These are phyloP conservation scores for Sporothrix dimorphospora DNA, from an alignment of 2,329 filamentous ascomycete species.

Conservation along the genomic window DNA sequence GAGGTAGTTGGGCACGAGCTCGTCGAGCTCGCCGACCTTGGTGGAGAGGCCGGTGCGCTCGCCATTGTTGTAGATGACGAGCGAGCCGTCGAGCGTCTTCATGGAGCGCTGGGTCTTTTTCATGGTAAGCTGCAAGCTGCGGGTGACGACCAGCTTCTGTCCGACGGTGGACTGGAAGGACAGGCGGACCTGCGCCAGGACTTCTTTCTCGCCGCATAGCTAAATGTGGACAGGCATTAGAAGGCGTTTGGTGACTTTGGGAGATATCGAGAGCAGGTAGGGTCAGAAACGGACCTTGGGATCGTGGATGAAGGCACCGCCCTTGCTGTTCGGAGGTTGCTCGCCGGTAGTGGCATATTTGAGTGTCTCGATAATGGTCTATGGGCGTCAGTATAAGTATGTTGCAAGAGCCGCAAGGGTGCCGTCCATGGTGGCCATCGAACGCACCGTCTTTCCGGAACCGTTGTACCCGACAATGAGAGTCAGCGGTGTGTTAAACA, in stretches of 20 bases:
- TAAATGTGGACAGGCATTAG: constrained; percentile 37
- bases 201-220: constrained; percentile 83
- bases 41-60: constrained; percentile 80
- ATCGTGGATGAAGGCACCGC: constrained; percentile 94
- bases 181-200: constrained; percentile 88
- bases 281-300: constrained; percentile 66
- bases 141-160: constrained; percentile 77
- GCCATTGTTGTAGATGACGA: constrained; percentile 76
- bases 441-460: constrained; percentile 77
- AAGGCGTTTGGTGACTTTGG: neutral
- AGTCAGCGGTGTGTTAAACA: constrained; percentile 88
- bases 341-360: constrained; percentile 97
- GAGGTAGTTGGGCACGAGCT: constrained; percentile 80
- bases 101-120: constrained; percentile 77
- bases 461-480: constrained; percentile 97
- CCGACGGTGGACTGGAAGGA: constrained; percentile 80
- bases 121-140: constrained; percentile 82
- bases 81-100: constrained; percentile 82
- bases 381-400: neutral
- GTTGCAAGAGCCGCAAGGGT: neutral
- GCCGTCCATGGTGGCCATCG: neutral
- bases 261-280: neutral
- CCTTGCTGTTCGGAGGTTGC: constrained; percentile 86
- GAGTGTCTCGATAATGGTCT: constrained; percentile 95
- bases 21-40: constrained; percentile 77